These are phyloP conservation scores for Populus alba DNA, from an alignment of 345 rosid genomes.

Conservation along the genomic window DNA sequence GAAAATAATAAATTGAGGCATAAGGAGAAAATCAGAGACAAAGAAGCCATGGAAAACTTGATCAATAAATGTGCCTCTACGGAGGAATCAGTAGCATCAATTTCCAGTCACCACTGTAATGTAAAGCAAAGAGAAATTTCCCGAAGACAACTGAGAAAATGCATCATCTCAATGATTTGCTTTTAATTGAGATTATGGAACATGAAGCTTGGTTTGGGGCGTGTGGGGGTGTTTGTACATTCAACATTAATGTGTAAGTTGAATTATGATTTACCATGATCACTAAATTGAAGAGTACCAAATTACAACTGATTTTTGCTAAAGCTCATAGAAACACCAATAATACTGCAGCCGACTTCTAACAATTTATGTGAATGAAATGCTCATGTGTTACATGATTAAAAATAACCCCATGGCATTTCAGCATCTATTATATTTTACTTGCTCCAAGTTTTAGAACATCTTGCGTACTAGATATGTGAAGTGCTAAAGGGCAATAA, in stretches of 20 bases:
- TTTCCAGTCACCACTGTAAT: background rate
- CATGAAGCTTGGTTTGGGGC: too few species aligned
- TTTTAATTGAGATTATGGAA: background rate
- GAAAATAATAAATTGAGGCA: background rate
- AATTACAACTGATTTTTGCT: too few species aligned
- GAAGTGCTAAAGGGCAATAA: background rate
- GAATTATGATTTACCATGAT: background rate
- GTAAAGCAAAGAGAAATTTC: background rate
- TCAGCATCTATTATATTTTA: background rate
- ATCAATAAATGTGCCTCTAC: background rate
- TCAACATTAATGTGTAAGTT: background rate
- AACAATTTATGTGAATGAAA: background rate
- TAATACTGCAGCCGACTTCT: too few species aligned
- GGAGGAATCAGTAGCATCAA: background rate
- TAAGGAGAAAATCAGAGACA: background rate
- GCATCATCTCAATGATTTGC: background rate
- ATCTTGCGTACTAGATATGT: background rate
- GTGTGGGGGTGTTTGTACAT: background rate
- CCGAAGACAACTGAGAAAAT: background rate
- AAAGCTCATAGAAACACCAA: too few species aligned
- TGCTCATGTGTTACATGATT: background rate
- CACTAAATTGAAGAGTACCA: background rate
- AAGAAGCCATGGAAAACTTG: background rate
- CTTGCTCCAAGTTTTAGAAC: background rate
- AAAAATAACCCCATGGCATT: background rate